These are phyloP conservation scores for Phytophthora parvispora DNA, from an alignment of 352 stramenopile species.

Conservation along the genomic window DNA sequence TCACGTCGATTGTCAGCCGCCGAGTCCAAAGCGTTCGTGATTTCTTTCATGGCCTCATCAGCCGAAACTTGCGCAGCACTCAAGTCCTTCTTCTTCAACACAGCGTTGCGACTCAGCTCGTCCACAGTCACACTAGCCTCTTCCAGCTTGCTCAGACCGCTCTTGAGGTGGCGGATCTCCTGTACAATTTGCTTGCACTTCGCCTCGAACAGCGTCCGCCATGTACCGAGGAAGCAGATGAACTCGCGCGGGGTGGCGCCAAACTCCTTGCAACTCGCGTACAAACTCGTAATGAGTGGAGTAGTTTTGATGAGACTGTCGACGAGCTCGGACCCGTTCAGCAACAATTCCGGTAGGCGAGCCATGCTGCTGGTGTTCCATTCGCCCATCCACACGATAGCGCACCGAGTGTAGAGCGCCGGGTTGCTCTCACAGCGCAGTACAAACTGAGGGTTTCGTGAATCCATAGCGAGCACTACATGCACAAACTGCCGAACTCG, in stretches of 20 bases:
- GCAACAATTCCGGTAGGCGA: constrained; percentile 77
- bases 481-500: constrained; percentile 93
- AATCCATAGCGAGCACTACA: constrained; percentile 85
- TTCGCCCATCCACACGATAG: constrained; percentile 95
- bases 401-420: constrained; percentile 93
- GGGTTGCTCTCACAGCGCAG: constrained; percentile 95
- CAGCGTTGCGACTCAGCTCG: constrained; percentile 89
- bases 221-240: constrained; percentile 87
- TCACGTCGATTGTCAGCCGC: constrained; percentile 92
- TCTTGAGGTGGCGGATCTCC: constrained; percentile 92
- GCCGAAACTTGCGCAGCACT: constrained; percentile 88
- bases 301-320: constrained; percentile 68
- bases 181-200: constrained; percentile 88
- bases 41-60: constrained; percentile 96
- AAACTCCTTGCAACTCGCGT: constrained; percentile 73
- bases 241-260: constrained; percentile 88
- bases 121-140: constrained; percentile 94
- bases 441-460: constrained; percentile 78
- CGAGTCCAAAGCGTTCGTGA: constrained; percentile 93
- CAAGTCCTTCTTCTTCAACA: constrained; percentile 93
- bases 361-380: constrained; percentile 87
- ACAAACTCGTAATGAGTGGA: constrained; percentile 67
- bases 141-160: constrained; percentile 92
- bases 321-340: constrained; percentile 67
- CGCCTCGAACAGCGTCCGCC: constrained; percentile 76